Base-by-base conservation (phyloP, 768 basidiomycete genomes). In the Boletus sp. region DNA sequence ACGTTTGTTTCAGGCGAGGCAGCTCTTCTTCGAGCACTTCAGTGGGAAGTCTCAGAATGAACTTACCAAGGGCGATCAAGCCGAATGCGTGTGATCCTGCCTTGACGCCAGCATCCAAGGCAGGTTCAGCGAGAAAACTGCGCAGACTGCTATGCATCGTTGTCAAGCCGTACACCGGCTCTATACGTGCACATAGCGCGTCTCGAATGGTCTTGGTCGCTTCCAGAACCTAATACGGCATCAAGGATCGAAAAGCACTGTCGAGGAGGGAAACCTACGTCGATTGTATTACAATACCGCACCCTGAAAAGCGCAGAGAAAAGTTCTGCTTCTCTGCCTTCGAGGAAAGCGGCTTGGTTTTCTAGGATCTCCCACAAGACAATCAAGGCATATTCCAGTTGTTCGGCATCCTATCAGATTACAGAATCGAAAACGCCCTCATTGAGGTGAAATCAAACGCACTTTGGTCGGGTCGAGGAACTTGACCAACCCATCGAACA, bases 11-110 rank as follows among this genome's bases (percentile, higher is more conserved):
- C 52, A 94, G 70, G 37, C 90, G 84, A 41, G 92, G 92, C 41
- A 94, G 69, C 63, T 94, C 92, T 63, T 94, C 92, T 71, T 93
- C 92, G 20, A 93, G 82, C 52, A 94, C 86, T 67, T 93, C 90
- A 2, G 84, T 78, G 15, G 92, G 92, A 17, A 94, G 77, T 36
- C 87, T 84, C 55, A 93, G 71, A 59, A 91, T 84, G 60, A 92
- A 92, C 71, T 90, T 92, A 36, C 89, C 91, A 12, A 94, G 71
- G 1, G 88, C 90, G 61, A 92, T 85, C 52, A 94, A 77, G 5
- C 91, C 92, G 71, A 92, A 94, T 5, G 90, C 90, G 67, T 87
- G 86, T 1, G 87, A 83, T 12, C 83, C 75, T 6, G 87, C 78
- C 67, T 85, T 89, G 52, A 79, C 76, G 36, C 83, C 82, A 32